Base-by-base conservation (phyloP, 306 rosid species). In the Spatholobus suberectus region DNA sequence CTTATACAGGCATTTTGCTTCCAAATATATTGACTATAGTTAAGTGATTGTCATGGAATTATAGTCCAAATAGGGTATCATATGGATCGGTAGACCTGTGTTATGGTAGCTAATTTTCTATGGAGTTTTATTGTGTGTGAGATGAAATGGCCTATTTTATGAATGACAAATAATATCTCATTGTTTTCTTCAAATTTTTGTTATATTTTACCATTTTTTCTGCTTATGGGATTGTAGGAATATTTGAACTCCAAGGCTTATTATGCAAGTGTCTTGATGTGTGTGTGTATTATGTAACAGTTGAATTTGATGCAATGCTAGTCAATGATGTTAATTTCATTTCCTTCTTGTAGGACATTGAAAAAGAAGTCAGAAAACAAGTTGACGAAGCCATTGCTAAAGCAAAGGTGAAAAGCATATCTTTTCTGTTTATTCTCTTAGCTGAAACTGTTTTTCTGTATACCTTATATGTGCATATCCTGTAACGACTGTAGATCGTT, bases 341-440 rank as follows among this genome's bases (percentile, higher is more conserved):
- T 51, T 66, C 35, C 51, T 63, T 86, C 58, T 62, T 77, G 81
- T 65, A 96, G 98, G 99, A 96, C 85, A 80, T 83, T 37, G 99
- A 96, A 84, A 96, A 94, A 86, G 91, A 92, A 89, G 51, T 77
- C 58, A 91, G 96, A 80, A 96, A 85, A 86, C 78, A 92, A 86
- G 98, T 94, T 44, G 99, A 96, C 5, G 98, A 96, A 27, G 97
- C 98, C 63, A 94, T 96, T 73, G 98, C 97, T 27, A 82, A 86
- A 89, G 98, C 99, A 55, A 96, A 94, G 97, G 99, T 96, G 85
- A 70, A 85, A 72, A 77, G 41, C 80, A 40, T 13, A 41, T 51
- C 21, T 70, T 74, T 80, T 27, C 46, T 70, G 63, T 58, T 52
- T 61, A 59, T 49, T 57, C 37, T 41, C 40, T 34, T 51, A 17